Base-by-base conservation (phyloP, 371 early-diverging fungal species). In the Apophysomyces sp. region DNA sequence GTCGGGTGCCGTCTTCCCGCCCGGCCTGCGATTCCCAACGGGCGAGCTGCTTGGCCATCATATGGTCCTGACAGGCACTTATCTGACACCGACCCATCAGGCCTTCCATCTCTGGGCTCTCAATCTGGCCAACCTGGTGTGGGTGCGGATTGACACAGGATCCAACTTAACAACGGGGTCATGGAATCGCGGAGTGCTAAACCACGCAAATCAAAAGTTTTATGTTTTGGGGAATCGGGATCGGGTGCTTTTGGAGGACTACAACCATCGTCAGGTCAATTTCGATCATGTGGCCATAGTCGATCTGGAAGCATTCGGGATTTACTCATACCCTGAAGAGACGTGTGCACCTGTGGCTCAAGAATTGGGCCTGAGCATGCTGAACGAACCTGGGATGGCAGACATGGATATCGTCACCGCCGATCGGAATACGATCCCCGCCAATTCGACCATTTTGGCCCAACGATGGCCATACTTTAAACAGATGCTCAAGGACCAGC, bases 21-120 rank as follows among this genome's bases (percentile, higher is more conserved):
- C 92, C 2, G 92, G 92, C 3, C 78, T 93, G 52, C 85, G 93
- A 15, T 93, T 93, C 56, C 93, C 93, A 8, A 84, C 86, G 15
- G 87, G 85, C 0, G 74, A 81, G 40, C 63, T 87, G 16, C 64
- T 88, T 4, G 90, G 91, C 15, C 89, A 89, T 62, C 86, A 89
- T 29, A 62, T 92, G 62, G 65, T 93, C 1, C 72, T 93, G 65
- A 84, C 90, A 3, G 93, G 93, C 36, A 92, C 90, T 32, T 86
- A 86, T 56, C 81, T 91, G 5, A 87, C 86, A 6, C 83, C 83
- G 29, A 84, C 85, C 3, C 83, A 79, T 56, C 82, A 86, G 56
- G 76, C 87, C 3, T 87, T 92, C 74, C 84, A 89, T 51, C 74
- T 91, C 21, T 93, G 93, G 93, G 82, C 88, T 1, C 74, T 91